Percentiles rank a stretch among this genome's conserved stretches.
These are phyloP conservation scores for Yamadazyma aaseri DNA, from an alignment of 1,139 yeast genomes.

Conservation along the genomic window DNA sequence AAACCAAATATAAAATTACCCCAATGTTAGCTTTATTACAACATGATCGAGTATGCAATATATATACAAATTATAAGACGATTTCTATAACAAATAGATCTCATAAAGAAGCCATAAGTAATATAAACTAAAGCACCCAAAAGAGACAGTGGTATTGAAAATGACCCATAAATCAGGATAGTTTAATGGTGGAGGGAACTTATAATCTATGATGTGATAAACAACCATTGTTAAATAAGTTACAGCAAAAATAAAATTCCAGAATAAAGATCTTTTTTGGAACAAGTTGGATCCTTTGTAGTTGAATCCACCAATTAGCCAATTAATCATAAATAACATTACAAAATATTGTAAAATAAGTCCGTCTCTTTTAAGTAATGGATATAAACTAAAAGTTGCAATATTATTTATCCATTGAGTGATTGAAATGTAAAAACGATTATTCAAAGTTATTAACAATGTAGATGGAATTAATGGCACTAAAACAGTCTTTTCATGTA, in stretches of 20 bases:
- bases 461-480: constrained; percentile 86
- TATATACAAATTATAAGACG: not conserved
- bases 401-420: constrained; percentile 86
- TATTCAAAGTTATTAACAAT: constrained; percentile 58
- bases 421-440: constrained; percentile 62
- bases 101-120: constrained; percentile 76
- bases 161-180: constrained; percentile 89
- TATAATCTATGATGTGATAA: constrained; percentile 56
- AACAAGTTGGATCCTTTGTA: constrained; percentile 30
- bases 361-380: constrained; percentile 75
- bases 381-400: constrained; percentile 84
- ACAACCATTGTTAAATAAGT: constrained; percentile 58
- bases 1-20: constrained; percentile 13
- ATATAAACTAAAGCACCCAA: constrained; percentile 70
- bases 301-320: constrained; percentile 69
- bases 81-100: constrained; percentile 19
- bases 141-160: constrained; percentile 68
- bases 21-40: too few species aligned
- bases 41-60: constrained; percentile 1
- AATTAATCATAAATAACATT: constrained; percentile 65
- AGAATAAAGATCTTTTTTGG: constrained; percentile 37
- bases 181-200: constrained; percentile 49
- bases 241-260: constrained; percentile 54
- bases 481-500: constrained; percentile 88
- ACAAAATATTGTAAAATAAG: constrained; percentile 70